Conservation (phyloP, 257 asterid species). For the Anisodus tanguticus region DNA sequence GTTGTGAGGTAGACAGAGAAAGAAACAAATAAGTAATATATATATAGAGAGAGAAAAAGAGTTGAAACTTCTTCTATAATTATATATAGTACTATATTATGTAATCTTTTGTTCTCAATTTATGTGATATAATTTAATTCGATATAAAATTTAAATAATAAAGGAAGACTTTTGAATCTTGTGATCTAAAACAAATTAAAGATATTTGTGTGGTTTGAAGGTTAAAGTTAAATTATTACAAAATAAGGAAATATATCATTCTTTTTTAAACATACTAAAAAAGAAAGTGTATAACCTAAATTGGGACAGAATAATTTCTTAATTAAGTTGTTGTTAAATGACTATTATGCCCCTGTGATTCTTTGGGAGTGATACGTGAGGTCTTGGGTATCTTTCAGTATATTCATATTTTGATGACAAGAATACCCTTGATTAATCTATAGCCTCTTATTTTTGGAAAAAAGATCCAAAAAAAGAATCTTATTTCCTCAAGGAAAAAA, state of each 20-base stretch:
- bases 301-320: too few relatives aligned
- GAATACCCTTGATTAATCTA: background rate
- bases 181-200: too few relatives aligned
- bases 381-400: background rate
- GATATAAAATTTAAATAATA: too few relatives aligned
- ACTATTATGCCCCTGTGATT: background rate
- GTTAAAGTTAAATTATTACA: too few relatives aligned
- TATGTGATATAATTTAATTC: too few relatives aligned
- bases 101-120: too few relatives aligned
- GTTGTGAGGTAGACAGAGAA: conserved; percentile 2
- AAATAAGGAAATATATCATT: too few relatives aligned
- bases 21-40: background rate
- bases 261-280: too few relatives aligned
- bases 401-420: background rate
- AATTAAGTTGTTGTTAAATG: too few relatives aligned
- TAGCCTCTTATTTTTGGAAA: background rate
- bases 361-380: background rate
- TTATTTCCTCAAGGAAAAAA: background rate
- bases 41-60: background rate
- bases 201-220: too few relatives aligned
- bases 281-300: too few relatives aligned
- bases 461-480: background rate
- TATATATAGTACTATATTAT: background rate
- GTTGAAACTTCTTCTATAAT: conserved; percentile 34
- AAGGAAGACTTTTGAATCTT: too few relatives aligned